Conservation (phyloP, 805 yeast genomes). For the Metschnikowia bowlesiae region DNA sequence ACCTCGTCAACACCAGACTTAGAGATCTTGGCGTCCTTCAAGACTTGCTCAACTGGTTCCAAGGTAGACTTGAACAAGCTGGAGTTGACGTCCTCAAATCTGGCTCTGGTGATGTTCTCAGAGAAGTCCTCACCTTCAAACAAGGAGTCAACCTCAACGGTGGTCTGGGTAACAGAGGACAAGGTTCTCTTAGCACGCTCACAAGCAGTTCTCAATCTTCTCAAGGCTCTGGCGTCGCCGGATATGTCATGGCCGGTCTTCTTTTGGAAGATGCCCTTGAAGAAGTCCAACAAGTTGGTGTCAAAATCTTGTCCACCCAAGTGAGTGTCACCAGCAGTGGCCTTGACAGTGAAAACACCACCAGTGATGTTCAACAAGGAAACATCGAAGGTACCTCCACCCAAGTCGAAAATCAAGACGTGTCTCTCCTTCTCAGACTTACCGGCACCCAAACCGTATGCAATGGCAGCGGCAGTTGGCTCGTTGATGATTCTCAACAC, state of each 20-base stretch:
- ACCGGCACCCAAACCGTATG: conserved; percentile 25
- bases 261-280: conserved; percentile 45
- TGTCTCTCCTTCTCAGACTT: conserved; percentile 48
- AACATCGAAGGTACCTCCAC: conserved; percentile 99
- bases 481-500: conserved; percentile 47
- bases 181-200: conserved; percentile 97
- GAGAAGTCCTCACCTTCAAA: conserved; percentile 93
- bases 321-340: conserved; percentile 63
- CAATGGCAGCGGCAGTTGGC: conserved; percentile 57
- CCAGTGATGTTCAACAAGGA: conserved; percentile 87
- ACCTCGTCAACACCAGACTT: conserved; percentile 89
- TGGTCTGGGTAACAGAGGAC: conserved; percentile 91
- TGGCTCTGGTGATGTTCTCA: conserved; percentile 94
- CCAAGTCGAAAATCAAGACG: conserved; percentile 88
- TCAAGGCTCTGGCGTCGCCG: conserved; percentile 45
- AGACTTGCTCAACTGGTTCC: conserved; percentile 93
- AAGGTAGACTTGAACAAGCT: conserved; percentile 91
- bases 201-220: conserved; percentile 92
- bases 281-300: conserved; percentile 46
- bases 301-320: conserved; percentile 52
- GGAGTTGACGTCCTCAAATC: conserved; percentile 93
- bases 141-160: conserved; percentile 94
- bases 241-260: conserved; percentile 46
- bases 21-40: conserved; percentile 87
- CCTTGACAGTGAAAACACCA: conserved; percentile 95